These are phyloP conservation scores for Phytopythium mirpurense DNA, from an alignment of 352 stramenopile species.

Conservation along the genomic window DNA sequence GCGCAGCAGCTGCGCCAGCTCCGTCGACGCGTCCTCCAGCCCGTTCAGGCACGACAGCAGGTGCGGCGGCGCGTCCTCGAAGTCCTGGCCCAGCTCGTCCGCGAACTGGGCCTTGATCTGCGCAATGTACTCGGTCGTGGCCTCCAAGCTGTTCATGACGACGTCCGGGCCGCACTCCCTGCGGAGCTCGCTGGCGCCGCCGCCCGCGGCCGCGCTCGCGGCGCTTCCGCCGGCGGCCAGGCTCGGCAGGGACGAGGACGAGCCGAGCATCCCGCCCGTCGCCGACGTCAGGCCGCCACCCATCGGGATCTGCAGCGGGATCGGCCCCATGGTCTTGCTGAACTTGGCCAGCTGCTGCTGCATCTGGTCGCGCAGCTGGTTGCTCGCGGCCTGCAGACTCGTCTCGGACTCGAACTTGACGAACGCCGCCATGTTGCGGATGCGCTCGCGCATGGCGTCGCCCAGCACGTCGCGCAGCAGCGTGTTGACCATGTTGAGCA, in stretches of 20 bases:
- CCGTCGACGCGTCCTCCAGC: conserved; percentile 63
- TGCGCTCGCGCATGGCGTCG: conserved; percentile 74
- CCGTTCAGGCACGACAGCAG: conserved; percentile 65
- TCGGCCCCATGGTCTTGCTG: conserved; percentile 72
- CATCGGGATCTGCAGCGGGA: conserved; percentile 14
- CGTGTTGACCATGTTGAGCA: conserved; percentile 86
- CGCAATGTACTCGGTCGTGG: conserved; percentile 67
- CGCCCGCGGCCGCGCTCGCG: background rate
- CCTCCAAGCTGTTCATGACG: conserved; percentile 80
- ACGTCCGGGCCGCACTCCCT: conserved; percentile 69
- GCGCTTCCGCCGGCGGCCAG: background rate
- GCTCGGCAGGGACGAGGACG: background rate
- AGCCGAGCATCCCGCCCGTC: background rate
- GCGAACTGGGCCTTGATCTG: conserved; percentile 81
- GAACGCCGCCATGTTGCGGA: conserved; percentile 62
- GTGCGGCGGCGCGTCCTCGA: conserved; percentile 69
- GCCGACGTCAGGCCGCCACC: conserved; percentile 12
- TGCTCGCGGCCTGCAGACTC: conserved; percentile 44
- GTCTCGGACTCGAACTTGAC: conserved; percentile 57
- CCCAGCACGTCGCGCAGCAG: conserved; percentile 70
- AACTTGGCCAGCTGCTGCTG: conserved; percentile 83
- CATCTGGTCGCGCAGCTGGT: conserved; percentile 82
- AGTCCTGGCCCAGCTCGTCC: conserved; percentile 57
- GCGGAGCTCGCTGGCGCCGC: conserved; percentile 23
- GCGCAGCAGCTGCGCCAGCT: conserved; percentile 65